Evolutionary conservation across 2,329 filamentous ascomycete genomes (phyloP).

Genomic region (Trichoderma gracile): DNA sequence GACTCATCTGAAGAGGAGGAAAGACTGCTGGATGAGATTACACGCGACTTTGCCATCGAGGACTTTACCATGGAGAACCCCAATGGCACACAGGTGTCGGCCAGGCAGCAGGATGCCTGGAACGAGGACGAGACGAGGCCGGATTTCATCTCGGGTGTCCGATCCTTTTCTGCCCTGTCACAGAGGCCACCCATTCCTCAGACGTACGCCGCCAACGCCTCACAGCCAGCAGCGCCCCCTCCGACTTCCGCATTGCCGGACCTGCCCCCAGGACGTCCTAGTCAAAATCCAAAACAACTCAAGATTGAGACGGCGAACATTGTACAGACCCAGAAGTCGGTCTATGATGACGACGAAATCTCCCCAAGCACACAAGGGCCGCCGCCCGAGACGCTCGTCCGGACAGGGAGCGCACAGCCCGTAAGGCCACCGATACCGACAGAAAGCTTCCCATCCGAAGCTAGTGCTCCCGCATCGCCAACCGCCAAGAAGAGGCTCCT

Average conservation of each 20-base stretch:
- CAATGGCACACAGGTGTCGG: neutral
- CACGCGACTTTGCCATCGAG: conserved; percentile 76
- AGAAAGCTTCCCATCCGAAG: conserved; percentile 36
- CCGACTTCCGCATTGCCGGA: conserved; percentile 51
- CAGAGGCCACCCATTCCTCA: conserved; percentile 50
- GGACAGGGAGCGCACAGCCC: conserved; percentile 12
- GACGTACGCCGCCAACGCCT: conserved; percentile 27
- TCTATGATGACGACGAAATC: conserved; percentile 21
- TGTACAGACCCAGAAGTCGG: conserved; percentile 29
- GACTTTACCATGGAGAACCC: conserved; percentile 66
- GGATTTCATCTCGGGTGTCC: conserved; percentile 48
- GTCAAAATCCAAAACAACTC: conserved; percentile 75
- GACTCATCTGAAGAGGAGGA: conserved; percentile 72
- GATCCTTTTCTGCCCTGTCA: conserved; percentile 64
- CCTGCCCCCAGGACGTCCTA: conserved; percentile 56
- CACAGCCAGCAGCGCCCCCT: conserved; percentile 45
- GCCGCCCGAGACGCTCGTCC: conserved; percentile 2
- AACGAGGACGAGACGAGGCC: conserved; percentile 1
- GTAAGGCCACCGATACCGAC: conserved; percentile 33
- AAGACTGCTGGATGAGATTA: conserved; percentile 82
- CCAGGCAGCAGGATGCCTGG: conserved; percentile 20
- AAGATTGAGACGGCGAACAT: conserved; percentile 75
- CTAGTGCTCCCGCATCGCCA: conserved; percentile 35
- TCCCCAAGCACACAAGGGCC: conserved; percentile 22
- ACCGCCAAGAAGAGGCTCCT: conserved; percentile 38